Evolutionary conservation across 1,284 basidiomycete species (phyloP), one percentile per base, ranked within the genome.

Genomic region (Austroboletus sp.): DNA sequence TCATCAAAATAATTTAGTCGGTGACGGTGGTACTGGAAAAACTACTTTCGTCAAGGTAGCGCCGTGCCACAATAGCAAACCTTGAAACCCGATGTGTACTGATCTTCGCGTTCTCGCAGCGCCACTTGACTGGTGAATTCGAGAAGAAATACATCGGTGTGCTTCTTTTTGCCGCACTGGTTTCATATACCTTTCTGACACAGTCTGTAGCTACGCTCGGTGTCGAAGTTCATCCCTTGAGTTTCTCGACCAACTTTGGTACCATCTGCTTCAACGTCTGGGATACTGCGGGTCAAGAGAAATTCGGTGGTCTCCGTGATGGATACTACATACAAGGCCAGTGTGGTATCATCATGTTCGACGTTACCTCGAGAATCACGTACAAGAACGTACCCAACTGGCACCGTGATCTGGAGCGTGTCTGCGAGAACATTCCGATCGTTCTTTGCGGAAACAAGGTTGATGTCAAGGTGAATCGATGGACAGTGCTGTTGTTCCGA

Each of bases 301-400:
- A 98, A 76, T 99, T 99, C 58, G 93, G 94, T 75, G 93, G 93
- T 66, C 86, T 97, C 53, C 89, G 94, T 58, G 93, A 96, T 71
- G 93, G 93, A 44, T 96, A 96, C 74, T 97, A 97, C 74, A 96
- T 97, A 68, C 93, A 96, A 71, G 96, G 96, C 60, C 94, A 98
- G 71, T 98, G 94, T 66, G 96, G 96, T 66, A 98, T 98, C 77
- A 98, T 98, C 83, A 98, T 99, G 96, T 99, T 99, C 74, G 96
- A 98, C 68, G 96, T 99, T 53, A 98, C 96, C 50, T 95, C 94
- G 46, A 86, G 96, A 63, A 99, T 98, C 81, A 99, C 96, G 46
- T 99, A 98, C 80, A 98, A 98, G 81, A 98, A 98, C 71, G 96
- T 99, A 34, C 96, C 96, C 61, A 99, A 98, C 80, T 99, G 96